Percentiles rank a stretch among this genome's conserved stretches.
Conservation (phyloP, 805 yeast species). For the Candida ovalis region DNA sequence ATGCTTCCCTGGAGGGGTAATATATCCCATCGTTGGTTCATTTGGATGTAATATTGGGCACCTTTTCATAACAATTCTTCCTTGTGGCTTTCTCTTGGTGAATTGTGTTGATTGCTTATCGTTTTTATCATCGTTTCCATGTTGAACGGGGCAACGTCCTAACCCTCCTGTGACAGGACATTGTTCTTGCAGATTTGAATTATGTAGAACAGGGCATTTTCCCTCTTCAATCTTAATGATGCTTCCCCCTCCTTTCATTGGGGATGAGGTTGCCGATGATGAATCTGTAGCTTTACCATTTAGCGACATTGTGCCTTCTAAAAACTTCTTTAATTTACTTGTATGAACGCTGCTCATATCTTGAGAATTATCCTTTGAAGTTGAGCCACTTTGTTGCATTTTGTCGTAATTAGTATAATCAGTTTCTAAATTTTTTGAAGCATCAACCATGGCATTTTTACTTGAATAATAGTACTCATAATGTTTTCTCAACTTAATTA, state of each 20-base stretch:
- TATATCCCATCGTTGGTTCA: slow-evolving; percentile 15
- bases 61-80: slow-evolving; percentile 14
- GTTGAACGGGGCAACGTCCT: slow-evolving; percentile 23
- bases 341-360: slow-evolving; percentile 30
- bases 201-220: slow-evolving; percentile 9
- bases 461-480: slow-evolving; percentile 34
- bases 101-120: background rate
- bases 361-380: slow-evolving; percentile 7
- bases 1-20: slow-evolving; percentile 1
- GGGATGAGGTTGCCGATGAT: background rate
- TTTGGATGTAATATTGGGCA: slow-evolving; percentile 29
- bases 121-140: background rate
- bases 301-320: slow-evolving; percentile 25
- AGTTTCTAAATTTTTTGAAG: slow-evolving; percentile 28
- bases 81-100: background rate
- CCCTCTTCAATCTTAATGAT: slow-evolving; percentile 1
- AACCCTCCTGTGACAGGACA: slow-evolving; percentile 25
- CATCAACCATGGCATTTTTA: slow-evolving; percentile 27
- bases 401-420: slow-evolving; percentile 31
- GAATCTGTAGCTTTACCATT: slow-evolving; percentile 6
- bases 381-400: slow-evolving; percentile 11
- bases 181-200: slow-evolving; percentile 3
- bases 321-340: slow-evolving; percentile 29
- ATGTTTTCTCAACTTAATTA: slow-evolving; percentile 32
- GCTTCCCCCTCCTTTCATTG: background rate